Evolutionary conservation across 2,329 filamentous ascomycete genomes (phyloP).

Genomic region (Fusarium guadeloupense): DNA sequence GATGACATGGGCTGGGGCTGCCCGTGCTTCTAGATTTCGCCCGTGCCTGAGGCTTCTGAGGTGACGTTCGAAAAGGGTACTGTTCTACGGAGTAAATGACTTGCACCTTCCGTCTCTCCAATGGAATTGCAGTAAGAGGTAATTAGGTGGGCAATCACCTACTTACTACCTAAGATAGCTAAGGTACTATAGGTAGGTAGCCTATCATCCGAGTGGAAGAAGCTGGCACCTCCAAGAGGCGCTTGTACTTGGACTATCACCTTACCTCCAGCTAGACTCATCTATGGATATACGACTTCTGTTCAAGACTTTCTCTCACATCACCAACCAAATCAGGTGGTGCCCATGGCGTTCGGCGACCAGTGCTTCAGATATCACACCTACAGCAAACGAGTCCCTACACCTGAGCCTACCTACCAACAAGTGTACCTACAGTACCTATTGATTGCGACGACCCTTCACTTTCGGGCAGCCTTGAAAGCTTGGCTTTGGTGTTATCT

Average conservation of each 20-base stretch:
- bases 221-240: conserved; percentile 7
- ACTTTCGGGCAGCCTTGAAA: background rate
- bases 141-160: background rate
- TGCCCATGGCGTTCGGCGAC: conserved; percentile 5
- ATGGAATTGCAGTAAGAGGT: background rate
- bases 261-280: conserved; percentile 7
- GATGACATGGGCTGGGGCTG: background rate
- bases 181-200: conserved; percentile 1
- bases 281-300: background rate
- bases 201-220: conserved; percentile 8
- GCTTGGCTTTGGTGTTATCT: background rate
- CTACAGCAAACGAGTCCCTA: conserved; percentile 3
- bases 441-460: no score
- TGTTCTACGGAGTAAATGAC: background rate
- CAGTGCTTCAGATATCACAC: conserved; percentile 13
- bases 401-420: background rate
- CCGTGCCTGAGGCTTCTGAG: conserved; percentile 2
- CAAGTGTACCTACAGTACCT: no score
- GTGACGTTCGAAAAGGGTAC: no score
- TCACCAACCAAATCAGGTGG: conserved; percentile 18
- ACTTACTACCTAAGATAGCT: no score
- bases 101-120: background rate
- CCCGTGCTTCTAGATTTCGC: conserved; percentile 17
- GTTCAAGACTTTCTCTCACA: conserved; percentile 13
- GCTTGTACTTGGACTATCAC: background rate